Evolutionary conservation across 2,329 filamentous ascomycete genomes (phyloP), one percentile per base, ranked within the genome.

Genomic region (Alternaria sp.): DNA sequence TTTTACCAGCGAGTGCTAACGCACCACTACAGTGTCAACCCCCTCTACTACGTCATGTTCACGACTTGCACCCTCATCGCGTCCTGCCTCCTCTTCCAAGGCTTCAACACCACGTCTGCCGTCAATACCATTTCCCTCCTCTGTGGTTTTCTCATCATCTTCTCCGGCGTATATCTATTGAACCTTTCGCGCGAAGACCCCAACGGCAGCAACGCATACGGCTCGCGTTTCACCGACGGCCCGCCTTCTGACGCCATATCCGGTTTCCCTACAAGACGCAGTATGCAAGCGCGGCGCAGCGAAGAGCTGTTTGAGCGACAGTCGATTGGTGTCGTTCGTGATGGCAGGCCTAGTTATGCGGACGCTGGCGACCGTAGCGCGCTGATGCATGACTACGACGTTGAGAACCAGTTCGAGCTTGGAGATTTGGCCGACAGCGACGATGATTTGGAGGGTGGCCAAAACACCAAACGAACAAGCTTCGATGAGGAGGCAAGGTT

Each of bases 21-120:
- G 37, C 14, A 14, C 30, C 5, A 41, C 43, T 25, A 72, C 20
- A 97, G 94, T 77, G 94, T 97, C 60, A 97, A 97, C 78, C 94
- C 94, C 7, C 87, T 97, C 25, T 98, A 98, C 85, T 98, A 98
- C 80, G 95, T 98, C 57, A 97, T 94, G 3, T 98, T 98, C 79
- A 97, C 95, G 3, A 98, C 95, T 1, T 94, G 92, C 65, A 98
- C 95, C 8, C 89, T 98, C 45, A 91, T 92, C 79, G 95, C 95
- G 61, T 97, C 95, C 2, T 98, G 97, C 80, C 96, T 97, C 75
- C 90, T 98, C 55, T 98, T 97, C 84, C 89, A 90, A 72, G 95
- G 95, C 63, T 98, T 98, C 86, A 97, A 98, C 81, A 98, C 95
- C 5, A 93, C 92, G 53, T 93, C 97, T 72, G 87, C 91, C 6